Base-by-base conservation (phyloP, 352 stramenopile genomes). In the Elongisporangium senticosum region DNA sequence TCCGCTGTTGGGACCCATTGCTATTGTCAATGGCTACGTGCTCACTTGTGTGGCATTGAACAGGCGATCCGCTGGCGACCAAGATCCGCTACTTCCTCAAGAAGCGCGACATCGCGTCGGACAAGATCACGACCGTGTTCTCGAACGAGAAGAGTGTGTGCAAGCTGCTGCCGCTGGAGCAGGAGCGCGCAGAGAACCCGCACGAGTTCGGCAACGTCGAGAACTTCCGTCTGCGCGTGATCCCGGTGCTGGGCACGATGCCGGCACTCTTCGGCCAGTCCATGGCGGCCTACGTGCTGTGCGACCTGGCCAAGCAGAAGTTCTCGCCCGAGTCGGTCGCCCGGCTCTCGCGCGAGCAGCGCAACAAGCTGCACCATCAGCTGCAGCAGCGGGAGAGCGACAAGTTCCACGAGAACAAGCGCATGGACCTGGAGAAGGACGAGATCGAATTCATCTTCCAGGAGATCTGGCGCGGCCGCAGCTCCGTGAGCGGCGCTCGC, bases 221-320 rank as follows among this genome's bases (percentile, higher is more conserved):
- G 59, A 96, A 98, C 58, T 98, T 99, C 71, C 84, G 97, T 39
- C 89, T 98, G 49, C 90, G 96, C 23, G 89, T 99, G 23, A 92
- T 99, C 53, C 96, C 96, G 0, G 97, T 99, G 21, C 72, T 99
- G 7, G 96, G 97, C 26, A 90, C 75, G 59, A 90, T 88, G 72
- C 97, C 97, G 0, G 96, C 97, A 33, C 96, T 99, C 56, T 98
- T 99, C 72, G 96, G 97, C n/a, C 95, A 99, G 69, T 87, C 95
- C 20, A 96, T 99, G 77, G 97, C 96, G 2, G 85, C 95, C 7
- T 94, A 94, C 66, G 89, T 98, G 43, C 69, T 99, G 20, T 98
- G 94, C 59, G 88, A 98, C 49, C 63, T 99, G 17, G 95, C 93
- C 26, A 74, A 85, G 10, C 89, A 98, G 49, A 90, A 90, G 43